Percentiles rank a stretch among this genome's conserved stretches.
These are phyloP conservation scores for Cylindrotheca fusiformis DNA, from an alignment of 108 stramenopile species.

Conservation along the genomic window DNA sequence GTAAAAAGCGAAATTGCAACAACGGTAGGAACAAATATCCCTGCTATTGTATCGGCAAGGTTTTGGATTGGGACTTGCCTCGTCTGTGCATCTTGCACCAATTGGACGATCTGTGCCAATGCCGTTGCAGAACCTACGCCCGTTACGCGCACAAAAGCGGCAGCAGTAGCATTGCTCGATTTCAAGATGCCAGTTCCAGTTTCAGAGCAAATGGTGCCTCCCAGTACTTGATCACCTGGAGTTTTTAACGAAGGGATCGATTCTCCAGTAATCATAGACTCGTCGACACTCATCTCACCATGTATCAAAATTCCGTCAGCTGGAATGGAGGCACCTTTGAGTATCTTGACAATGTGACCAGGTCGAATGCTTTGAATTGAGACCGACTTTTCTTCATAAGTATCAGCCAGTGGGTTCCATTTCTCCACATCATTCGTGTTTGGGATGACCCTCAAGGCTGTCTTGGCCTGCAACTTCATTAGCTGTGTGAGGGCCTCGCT, in stretches of 20 bases:
- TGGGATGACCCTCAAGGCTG: conserved; percentile 33
- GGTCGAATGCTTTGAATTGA: conserved; percentile 33
- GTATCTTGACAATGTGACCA: conserved; percentile 70
- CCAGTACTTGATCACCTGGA: conserved; percentile 54
- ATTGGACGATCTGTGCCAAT: conserved; percentile 74
- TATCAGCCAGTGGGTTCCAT: conserved; percentile 29
- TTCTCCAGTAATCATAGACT: conserved; percentile 93
- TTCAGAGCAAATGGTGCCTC: conserved; percentile 62
- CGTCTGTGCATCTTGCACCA: conserved; percentile 94
- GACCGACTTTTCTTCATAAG: conserved; percentile 31
- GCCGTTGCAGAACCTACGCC: conserved; percentile 73
- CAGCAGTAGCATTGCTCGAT: conserved; percentile 36
- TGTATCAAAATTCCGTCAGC: conserved; percentile 73
- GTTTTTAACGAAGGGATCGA: conserved; percentile 83
- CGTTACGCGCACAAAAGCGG: conserved; percentile 71
- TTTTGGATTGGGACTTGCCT: conserved; percentile 93
- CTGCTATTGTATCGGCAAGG: conserved; percentile 86
- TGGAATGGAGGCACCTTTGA: conserved; percentile 75
- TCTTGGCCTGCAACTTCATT: conserved; percentile 68
- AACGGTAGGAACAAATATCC: conserved; percentile 88
- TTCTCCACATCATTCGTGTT: not conserved
- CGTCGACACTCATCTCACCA: conserved; percentile 85
- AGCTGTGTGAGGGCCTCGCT: conserved; percentile 82
- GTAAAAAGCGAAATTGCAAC: conserved; percentile 65
- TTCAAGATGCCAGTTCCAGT: conserved; percentile 24